Evolutionary conservation across 202 grass and related monocot genomes (phyloP).

Genomic region (Carex arenaria): DNA sequence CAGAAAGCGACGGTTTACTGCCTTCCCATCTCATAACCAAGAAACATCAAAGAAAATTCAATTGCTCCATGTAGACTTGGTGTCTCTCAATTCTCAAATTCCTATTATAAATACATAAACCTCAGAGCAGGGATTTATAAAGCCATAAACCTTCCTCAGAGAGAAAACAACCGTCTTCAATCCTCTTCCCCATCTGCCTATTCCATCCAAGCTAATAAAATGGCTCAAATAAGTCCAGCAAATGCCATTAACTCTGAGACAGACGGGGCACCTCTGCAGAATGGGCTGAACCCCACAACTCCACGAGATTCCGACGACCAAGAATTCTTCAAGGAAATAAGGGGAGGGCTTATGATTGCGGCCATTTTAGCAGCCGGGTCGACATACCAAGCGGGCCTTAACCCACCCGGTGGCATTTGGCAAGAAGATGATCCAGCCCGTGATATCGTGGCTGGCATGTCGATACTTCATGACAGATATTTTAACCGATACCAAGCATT

Average conservation of each 20-base stretch:
- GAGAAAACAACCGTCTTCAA: neutral
- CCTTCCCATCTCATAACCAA: too few species aligned
- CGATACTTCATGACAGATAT: conserved; percentile 42
- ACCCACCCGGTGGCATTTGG: conserved; percentile 49
- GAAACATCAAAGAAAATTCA: too few species aligned
- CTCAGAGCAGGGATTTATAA: neutral
- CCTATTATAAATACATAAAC: too few species aligned
- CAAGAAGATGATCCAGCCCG: conserved; percentile 17
- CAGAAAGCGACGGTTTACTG: too few species aligned
- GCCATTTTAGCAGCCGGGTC: conserved; percentile 38
- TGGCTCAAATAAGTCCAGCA: neutral
- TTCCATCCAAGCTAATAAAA: neutral
- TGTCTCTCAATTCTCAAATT: too few species aligned
- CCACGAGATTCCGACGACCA: neutral
- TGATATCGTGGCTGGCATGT: conserved; percentile 29
- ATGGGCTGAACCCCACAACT: neutral
- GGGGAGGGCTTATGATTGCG: conserved; percentile 41
- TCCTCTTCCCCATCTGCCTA: neutral
- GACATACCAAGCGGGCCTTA: conserved; percentile 48
- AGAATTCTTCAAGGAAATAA: conserved; percentile 36
- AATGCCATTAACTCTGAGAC: neutral
- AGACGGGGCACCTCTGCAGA: neutral
- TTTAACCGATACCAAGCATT: conserved; percentile 39
- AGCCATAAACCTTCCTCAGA: neutral
- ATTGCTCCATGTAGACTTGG: too few species aligned